These are phyloP conservation scores for Candolleomyces eurysporus DNA, from an alignment of 768 basidiomycete genomes.

Conservation along the genomic window DNA sequence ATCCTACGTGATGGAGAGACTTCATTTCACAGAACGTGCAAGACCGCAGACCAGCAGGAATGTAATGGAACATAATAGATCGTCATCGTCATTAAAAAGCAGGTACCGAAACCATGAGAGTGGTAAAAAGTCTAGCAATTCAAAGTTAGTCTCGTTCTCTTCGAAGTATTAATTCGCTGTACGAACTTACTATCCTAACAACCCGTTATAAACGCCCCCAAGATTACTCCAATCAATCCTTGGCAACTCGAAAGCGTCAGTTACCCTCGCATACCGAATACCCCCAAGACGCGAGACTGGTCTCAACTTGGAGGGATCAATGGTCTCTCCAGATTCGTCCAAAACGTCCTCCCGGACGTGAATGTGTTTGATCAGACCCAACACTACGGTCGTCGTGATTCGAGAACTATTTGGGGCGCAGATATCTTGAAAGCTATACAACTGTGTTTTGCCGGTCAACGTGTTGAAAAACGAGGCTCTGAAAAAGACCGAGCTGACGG, in stretches of 20 bases:
- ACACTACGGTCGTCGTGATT: conserved; percentile 42
- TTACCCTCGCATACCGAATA: conserved; percentile 46
- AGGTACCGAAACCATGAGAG: too few relatives aligned
- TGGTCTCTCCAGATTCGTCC: conserved; percentile 32
- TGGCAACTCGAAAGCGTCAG: conserved; percentile 47
- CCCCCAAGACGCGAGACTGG: conserved; percentile 57
- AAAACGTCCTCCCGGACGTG: conserved; percentile 53
- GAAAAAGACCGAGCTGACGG: neutral
- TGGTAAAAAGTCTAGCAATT: too few relatives aligned
- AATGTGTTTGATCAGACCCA: conserved; percentile 54
- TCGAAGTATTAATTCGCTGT: neutral
- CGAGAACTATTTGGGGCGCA: conserved; percentile 31
- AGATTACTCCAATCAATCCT: conserved; percentile 36
- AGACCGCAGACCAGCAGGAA: too few relatives aligned
- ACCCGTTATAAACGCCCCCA: conserved; percentile 22
- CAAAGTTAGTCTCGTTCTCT: too few relatives aligned
- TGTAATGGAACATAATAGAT: too few relatives aligned
- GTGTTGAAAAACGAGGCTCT: conserved; percentile 11
- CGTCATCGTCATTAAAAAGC: too few relatives aligned
- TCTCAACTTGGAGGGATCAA: conserved; percentile 49
- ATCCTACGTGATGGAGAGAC: too few relatives aligned
- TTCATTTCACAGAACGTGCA: too few relatives aligned
- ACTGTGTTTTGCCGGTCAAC: conserved; percentile 27
- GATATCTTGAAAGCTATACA: conserved; percentile 52
- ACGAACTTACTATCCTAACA: conserved; percentile 6